Conservation (phyloP, 345 rosid species). For the Eutrema japonicum region DNA sequence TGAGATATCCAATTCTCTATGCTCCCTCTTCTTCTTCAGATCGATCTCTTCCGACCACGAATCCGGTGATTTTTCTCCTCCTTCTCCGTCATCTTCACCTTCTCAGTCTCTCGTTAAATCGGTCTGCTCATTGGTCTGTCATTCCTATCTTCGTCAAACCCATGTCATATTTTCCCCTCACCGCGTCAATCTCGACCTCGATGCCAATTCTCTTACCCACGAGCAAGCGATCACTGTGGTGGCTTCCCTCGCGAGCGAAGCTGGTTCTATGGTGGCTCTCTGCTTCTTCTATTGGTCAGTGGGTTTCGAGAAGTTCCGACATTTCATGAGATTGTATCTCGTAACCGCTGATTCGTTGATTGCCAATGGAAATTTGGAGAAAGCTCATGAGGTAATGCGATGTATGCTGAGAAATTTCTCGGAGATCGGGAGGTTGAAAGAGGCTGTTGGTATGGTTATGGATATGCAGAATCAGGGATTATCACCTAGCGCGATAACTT, state of each 20-base stretch:
- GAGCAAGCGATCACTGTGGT: constrained; percentile 78
- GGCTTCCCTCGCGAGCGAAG: constrained; percentile 75
- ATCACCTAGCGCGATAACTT: constrained; percentile 42
- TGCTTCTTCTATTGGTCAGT: constrained; percentile 80
- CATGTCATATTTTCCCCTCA: constrained; percentile 47
- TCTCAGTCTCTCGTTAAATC: constrained; percentile 57
- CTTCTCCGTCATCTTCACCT: constrained; percentile 42
- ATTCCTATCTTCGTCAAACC: constrained; percentile 55
- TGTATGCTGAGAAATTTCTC: constrained; percentile 73
- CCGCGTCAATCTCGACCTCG: constrained; percentile 48
- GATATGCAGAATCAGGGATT: constrained; percentile 82
- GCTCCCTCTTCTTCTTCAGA: constrained; percentile 42
- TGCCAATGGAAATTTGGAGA: constrained; percentile 61
- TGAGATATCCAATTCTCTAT: constrained; percentile 34
- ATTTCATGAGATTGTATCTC: constrained; percentile 81
- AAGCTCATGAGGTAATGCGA: constrained; percentile 71
- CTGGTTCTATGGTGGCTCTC: constrained; percentile 82
- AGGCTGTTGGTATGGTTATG: constrained; percentile 69
- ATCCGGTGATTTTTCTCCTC: neutral
- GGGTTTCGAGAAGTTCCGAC: constrained; percentile 59
- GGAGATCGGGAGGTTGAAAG: constrained; percentile 71
- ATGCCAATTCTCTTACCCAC: constrained; percentile 57
- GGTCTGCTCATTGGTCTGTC: constrained; percentile 58
- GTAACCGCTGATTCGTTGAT: constrained; percentile 63
- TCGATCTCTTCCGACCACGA: constrained; percentile 31